Base-by-base conservation (phyloP, 352 stramenopile species). In the Globisporangium spinosum region DNA sequence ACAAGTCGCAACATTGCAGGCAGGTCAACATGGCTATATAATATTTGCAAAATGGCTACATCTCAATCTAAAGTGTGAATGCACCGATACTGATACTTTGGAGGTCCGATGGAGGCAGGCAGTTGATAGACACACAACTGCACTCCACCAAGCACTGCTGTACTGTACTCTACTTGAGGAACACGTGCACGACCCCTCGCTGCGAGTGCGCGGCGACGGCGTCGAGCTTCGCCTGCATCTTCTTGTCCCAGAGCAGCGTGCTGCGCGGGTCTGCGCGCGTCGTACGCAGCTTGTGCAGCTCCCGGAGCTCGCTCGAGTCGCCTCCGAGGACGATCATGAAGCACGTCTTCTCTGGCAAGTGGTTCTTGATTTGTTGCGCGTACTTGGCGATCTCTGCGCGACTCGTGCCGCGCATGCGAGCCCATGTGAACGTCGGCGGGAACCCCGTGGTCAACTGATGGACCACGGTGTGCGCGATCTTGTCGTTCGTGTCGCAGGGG, bases 361-460 rank as follows among this genome's bases (percentile, higher is more conserved):
- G 73, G n/a, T 63, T 58, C 25, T 76, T 73, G 38, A 94, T 80
- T 54, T 74, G 43, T 47, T 72, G 62, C 12, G 79, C 67, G 58
- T 77, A 69, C 43, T 49, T 58, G 17, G 74, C 53, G 22, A 91
- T 68, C 53, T 90, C 83, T 0, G 70, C 72, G 4, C 81, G 82
- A 22, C 73, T 76, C 3, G 77, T 75, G 1, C 72, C 72, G 7
- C 83, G 82, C 51, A 91, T 65, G 17, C 84, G 77, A 15, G 80
- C 80, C 87, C 87, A 95, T 3, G 87, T 95, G 51, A 95, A 82
- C 62, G 88, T 79, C 12, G 87, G 87, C 22, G 87, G 85, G 67
- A 90, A 93, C 6, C 87, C 87, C 22, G 87, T 94, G 15, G 85
- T 93, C 61, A 95, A 74, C 70, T 95, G 87, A 67, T 94, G 80